Evolutionary conservation across 2,329 filamentous ascomycete species (phyloP), one percentile per base, ranked within the genome.

Genomic region (Ceratocystis cubensis): DNA sequence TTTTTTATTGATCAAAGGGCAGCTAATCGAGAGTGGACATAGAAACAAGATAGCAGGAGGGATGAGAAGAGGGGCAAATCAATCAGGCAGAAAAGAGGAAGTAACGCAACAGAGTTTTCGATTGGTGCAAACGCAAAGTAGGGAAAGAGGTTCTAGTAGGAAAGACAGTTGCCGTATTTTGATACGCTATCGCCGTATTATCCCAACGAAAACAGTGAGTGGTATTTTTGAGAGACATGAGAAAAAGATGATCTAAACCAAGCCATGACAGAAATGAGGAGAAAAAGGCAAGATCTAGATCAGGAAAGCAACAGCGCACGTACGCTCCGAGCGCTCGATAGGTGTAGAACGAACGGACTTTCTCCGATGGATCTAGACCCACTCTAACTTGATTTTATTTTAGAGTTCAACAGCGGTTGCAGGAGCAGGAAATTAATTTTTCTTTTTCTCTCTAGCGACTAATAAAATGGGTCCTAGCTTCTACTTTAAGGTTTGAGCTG

Each of bases 401-500:
- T 28, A 53, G 10, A 28, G 48, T 53, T 28, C 48, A 20, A 53
- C 48, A 25, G 48, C 22, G n/a, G 53, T 33, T 37, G 53, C 53
- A n/a, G 28, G 28, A 59, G 53, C 53, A 8, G 28, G 28, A 59
- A 59, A 20, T 59, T 37, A 33, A 33, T 3, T 15, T 30, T 53
- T 28, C 33, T 28, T 30, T 57, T 33, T 28, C 5, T 25, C 10
- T 3, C 33, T 10, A 37, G 10, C 33, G 3, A 17, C 25, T 8
- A 33, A 57, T 57, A 33, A 30, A 59, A 37, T 37, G 56, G 5
- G 30, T 10, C 56, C 56, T 59, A 59, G 56, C 56, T 59, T 30
- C n/a, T n/a, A n/a, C 30, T 59, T 59, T 33, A 59, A 37, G 56
- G 25, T 59, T 59, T 59, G 56, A 59, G 56, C 56, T 20, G 56